Evolutionary conservation across 257 asterid genomes (phyloP).

Genomic region (Lavandula angustifolia): DNA sequence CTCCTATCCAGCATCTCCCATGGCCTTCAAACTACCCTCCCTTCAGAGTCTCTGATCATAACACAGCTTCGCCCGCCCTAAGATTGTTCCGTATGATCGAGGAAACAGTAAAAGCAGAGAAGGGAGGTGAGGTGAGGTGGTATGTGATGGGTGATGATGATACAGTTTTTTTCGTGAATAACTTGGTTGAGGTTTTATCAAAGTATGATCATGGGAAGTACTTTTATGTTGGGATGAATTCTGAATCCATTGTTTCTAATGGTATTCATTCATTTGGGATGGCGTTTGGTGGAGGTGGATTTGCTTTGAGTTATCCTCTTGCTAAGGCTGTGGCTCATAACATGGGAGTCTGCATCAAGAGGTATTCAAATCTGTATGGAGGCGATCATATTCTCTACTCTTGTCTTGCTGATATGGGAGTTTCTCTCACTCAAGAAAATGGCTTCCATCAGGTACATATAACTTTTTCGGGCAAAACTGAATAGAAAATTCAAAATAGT

Average conservation of each 20-base stretch:
- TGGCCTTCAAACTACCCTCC: slow-evolving; percentile 43
- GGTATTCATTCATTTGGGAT: slow-evolving; percentile 44
- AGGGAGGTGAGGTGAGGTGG: slow-evolving; percentile 37
- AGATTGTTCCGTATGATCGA: slow-evolving; percentile 36
- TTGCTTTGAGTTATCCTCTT: slow-evolving; percentile 52
- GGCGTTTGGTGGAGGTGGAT: slow-evolving; percentile 60
- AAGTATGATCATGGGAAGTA: slow-evolving; percentile 51
- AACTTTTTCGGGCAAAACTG: no score
- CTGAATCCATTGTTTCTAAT: slow-evolving; percentile 45
- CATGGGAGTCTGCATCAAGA: slow-evolving; percentile 49
- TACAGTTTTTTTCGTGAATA: slow-evolving; percentile 45
- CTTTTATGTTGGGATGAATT: slow-evolving; percentile 54
- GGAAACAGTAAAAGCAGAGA: slow-evolving; percentile 34
- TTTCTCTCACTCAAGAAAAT: slow-evolving; percentile 44
- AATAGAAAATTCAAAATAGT: no score
- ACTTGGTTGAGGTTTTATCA: slow-evolving; percentile 39
- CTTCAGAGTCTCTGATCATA: slow-evolving; percentile 32
- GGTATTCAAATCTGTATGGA: slow-evolving; percentile 40
- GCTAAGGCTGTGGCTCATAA: slow-evolving; percentile 54
- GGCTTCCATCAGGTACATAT: slow-evolving; percentile 44
- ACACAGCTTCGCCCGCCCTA: slow-evolving; percentile 31
- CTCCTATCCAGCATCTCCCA: slow-evolving; percentile 34
- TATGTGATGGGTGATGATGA: slow-evolving; percentile 55
- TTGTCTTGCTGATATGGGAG: slow-evolving; percentile 56
- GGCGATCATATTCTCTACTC: slow-evolving; percentile 51